A percentile compares a stretch with the other conserved stretches of the same genome.
These are phyloP conservation scores for Globisporangium viniferum DNA, from an alignment of 352 stramenopile species.

Conservation along the genomic window DNA sequence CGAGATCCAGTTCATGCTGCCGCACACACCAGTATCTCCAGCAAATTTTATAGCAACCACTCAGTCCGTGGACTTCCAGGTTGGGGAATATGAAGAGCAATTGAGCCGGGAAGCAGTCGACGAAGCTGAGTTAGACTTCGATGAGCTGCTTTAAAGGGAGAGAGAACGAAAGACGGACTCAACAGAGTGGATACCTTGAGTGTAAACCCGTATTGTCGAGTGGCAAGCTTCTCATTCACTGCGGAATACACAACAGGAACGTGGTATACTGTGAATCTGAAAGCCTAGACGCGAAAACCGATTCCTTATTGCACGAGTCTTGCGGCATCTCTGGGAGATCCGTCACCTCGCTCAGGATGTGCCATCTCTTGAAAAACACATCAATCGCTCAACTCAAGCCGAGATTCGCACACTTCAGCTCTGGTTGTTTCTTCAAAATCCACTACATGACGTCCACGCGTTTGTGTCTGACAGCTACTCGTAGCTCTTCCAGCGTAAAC, in stretches of 20 bases:
- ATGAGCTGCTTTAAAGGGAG: neutral
- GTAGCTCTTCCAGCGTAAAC: too few species aligned
- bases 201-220: too few species aligned
- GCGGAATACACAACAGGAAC: too few species aligned
- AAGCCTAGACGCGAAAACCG: too few species aligned
- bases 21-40: neutral
- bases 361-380: neutral
- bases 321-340: neutral
- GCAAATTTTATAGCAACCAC: neutral
- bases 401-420: neutral
- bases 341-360: neutral
- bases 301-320: too few species aligned
- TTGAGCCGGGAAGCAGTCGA: neutral
- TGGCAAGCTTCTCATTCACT: neutral
- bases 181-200: too few species aligned
- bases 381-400: neutral
- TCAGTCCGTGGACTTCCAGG: neutral
- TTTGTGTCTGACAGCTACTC: too few species aligned
- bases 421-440: too few species aligned
- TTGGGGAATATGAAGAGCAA: neutral
- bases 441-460: too few species aligned
- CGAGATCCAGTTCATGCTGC: slow-evolving; percentile 25
- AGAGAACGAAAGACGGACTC: neutral
- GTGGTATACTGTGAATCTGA: too few species aligned
- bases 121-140: neutral